Evolutionary conservation across 192 early-diverging fungal species (phyloP).

Genomic region (Podila horticola): DNA sequence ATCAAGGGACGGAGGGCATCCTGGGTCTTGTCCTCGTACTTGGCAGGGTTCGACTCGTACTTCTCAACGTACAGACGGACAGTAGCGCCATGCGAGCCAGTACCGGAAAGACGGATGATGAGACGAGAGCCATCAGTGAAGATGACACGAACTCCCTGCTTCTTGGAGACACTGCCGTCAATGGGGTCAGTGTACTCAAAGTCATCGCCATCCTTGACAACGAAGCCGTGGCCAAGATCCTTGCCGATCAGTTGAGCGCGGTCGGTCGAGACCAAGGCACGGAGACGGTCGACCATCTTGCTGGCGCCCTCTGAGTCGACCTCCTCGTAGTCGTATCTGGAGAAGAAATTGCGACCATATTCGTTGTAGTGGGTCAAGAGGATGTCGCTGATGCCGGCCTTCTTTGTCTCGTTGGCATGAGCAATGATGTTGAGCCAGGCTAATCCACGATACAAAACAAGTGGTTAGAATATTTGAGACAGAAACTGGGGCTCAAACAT

Average conservation of each 20-base stretch:
- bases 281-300: constrained; percentile 83
- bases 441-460: constrained; percentile 10
- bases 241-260: constrained; percentile 67
- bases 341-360: constrained; percentile 98
- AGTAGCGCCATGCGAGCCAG: constrained; percentile 96
- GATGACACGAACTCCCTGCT: constrained; percentile 91
- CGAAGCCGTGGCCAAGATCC: constrained; percentile 70
- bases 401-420: constrained; percentile 66
- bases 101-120: constrained; percentile 92
- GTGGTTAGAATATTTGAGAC: background rate
- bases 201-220: constrained; percentile 79
- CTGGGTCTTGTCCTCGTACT: constrained; percentile 79
- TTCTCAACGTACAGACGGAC: constrained; percentile 97
- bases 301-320: constrained; percentile 83
- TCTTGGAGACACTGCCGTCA: constrained; percentile 83
- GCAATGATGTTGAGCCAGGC: constrained; percentile 98
- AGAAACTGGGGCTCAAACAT: background rate
- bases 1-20: constrained; percentile 91
- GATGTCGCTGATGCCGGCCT: constrained; percentile 78
- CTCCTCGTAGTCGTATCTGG: constrained; percentile 97
- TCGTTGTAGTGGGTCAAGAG: constrained; percentile 80
- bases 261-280: constrained; percentile 57
- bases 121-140: constrained; percentile 94
- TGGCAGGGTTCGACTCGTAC: constrained; percentile 69
- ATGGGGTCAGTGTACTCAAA: constrained; percentile 97